phyloP scores from a whole-genome alignment of 768 basidiomycete species.

The Coprinopsis sp. region DNA sequence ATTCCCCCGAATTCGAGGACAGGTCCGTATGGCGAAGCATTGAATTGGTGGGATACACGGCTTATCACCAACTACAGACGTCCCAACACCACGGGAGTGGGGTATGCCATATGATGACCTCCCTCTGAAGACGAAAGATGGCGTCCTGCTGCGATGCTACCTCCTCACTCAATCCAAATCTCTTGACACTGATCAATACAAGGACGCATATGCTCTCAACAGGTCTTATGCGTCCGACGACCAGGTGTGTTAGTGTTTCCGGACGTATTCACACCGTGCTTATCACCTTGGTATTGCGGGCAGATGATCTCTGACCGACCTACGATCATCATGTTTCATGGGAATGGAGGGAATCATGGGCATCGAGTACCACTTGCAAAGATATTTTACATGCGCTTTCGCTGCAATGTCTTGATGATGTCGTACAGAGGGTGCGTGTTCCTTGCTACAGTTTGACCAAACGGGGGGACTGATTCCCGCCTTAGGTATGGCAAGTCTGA shows the following conservation, averaged over 20 bases:
- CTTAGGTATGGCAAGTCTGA: conserved; percentile 83
- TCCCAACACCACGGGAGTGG: conserved; percentile 64
- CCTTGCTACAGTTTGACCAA: background rate
- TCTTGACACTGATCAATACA: conserved; percentile 36
- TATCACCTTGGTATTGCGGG: background rate
- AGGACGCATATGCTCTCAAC: conserved; percentile 29
- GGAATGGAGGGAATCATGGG: conserved; percentile 82
- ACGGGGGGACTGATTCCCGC: conserved; percentile 1
- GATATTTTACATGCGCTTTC: conserved; percentile 75
- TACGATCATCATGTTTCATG: conserved; percentile 91
- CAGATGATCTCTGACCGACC: conserved; percentile 56
- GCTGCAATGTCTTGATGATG: conserved; percentile 92
- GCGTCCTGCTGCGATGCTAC: conserved; percentile 69
- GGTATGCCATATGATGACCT: conserved; percentile 75
- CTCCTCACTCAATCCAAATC: conserved; percentile 62
- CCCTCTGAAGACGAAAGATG: conserved; percentile 66
- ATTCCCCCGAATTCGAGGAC: conserved; percentile 74
- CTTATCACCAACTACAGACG: conserved; percentile 59
- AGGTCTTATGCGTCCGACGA: conserved; percentile 46
- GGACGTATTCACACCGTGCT: background rate
- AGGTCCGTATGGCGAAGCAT: no score
- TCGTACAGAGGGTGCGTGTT: conserved; percentile 86
- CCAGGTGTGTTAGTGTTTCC: conserved; percentile 39
- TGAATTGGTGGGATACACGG: no score
- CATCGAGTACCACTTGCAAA: conserved; percentile 87